Evolutionary conservation across 768 basidiomycete species (phyloP).

Genomic region (Steccherinum ochraceum): DNA sequence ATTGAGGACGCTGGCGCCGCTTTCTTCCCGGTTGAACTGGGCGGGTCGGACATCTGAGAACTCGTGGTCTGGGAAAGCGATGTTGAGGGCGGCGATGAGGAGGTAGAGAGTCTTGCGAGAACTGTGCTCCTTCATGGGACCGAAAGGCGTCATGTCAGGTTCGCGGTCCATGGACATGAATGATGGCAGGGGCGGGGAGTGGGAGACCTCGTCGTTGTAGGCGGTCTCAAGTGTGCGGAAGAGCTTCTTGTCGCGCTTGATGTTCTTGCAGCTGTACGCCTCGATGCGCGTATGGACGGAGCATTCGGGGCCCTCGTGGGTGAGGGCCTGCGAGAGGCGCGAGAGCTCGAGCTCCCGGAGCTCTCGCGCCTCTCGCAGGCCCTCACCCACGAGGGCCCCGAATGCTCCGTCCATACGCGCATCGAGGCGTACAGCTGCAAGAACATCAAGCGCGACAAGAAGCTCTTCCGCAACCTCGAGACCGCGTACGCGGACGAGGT

Average conservation of each 20-base stretch:
- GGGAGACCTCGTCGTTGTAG: constrained; percentile 74
- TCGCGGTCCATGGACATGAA: constrained; percentile 68
- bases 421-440: constrained; percentile 98
- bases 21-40: constrained; percentile 81
- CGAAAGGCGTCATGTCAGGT: constrained; percentile 81
- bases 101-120: constrained; percentile 92
- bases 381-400: constrained; percentile 80
- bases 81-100: constrained; percentile 93
- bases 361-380: constrained; percentile 71
- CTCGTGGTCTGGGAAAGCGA: constrained; percentile 96
- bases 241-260: constrained; percentile 94
- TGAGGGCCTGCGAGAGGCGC: constrained; percentile 69
- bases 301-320: constrained; percentile 83
- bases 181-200: constrained; percentile 80
- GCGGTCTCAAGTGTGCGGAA: constrained; percentile 88
- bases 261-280: constrained; percentile 96
- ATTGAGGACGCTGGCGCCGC: constrained; percentile 70
- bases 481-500: constrained; percentile 77
- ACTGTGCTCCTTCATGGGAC: constrained; percentile 78
- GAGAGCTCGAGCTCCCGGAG: constrained; percentile 67
- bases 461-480: constrained; percentile 90
- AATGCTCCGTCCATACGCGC: constrained; percentile 84
- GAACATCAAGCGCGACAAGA: constrained; percentile 95
- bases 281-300: constrained; percentile 89
- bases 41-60: constrained; percentile 89